These are phyloP conservation scores for Tolypocladium ovalisporum DNA, from an alignment of 2,329 filamentous ascomycete species.

Conservation along the genomic window DNA sequence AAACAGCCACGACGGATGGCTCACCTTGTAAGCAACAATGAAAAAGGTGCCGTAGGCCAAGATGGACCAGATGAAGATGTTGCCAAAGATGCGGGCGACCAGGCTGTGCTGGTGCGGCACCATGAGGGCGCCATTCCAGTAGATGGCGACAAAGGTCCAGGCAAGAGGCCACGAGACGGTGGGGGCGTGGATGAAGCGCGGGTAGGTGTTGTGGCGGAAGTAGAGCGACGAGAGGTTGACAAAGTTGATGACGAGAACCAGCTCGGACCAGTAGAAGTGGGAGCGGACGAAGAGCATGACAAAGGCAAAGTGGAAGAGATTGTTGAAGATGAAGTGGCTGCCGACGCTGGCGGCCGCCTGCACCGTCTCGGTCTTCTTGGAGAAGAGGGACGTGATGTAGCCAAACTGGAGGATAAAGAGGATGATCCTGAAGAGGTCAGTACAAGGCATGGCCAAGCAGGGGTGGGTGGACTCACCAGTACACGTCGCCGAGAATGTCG, in stretches of 20 bases:
- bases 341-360: constrained; percentile 66
- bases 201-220: constrained; percentile 64
- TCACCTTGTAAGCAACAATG: constrained; percentile 59
- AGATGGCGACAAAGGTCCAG: constrained; percentile 78
- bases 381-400: constrained; percentile 71
- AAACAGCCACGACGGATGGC: constrained; percentile 6
- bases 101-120: constrained; percentile 56
- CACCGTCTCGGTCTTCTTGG: constrained; percentile 48
- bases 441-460: neutral
- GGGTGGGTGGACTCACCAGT: constrained; percentile 47
- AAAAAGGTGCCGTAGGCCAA: constrained; percentile 69
- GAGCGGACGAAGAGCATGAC: constrained; percentile 72
- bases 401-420: constrained; percentile 66
- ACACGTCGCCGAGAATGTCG: constrained; percentile 52
- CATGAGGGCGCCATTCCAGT: constrained; percentile 81
- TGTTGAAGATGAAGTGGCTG: constrained; percentile 76
- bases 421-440: constrained; percentile 42
- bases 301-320: constrained; percentile 72
- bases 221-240: constrained; percentile 70
- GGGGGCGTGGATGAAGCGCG: constrained; percentile 65
- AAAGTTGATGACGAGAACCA: constrained; percentile 71
- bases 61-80: constrained; percentile 80
- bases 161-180: constrained; percentile 66
- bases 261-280: constrained; percentile 64
- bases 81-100: constrained; percentile 68